Percentiles rank a stretch among this genome's conserved stretches.
phyloP scores from a whole-genome alignment of 2,329 filamentous ascomycete genomes.

The Sporothrix variecibatus region DNA sequence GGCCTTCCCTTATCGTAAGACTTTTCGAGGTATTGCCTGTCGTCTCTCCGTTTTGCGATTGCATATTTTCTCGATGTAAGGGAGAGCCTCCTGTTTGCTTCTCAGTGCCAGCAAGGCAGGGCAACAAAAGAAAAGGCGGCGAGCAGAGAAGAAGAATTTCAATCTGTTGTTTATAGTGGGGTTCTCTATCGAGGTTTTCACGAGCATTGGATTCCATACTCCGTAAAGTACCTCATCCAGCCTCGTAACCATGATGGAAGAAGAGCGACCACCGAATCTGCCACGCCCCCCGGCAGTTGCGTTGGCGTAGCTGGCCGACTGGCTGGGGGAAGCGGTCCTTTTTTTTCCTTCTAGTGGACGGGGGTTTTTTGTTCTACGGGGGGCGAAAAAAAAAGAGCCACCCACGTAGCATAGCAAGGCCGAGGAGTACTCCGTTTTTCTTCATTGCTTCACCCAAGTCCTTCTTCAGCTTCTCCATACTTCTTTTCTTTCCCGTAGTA shows the following conservation, averaged over 20 bases:
- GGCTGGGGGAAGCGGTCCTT: not conserved
- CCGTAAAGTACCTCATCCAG: not conserved
- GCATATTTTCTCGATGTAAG: too few relatives aligned
- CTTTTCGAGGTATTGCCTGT: not conserved
- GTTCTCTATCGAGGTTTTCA: not conserved
- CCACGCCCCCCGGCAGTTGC: constrained; percentile 6
- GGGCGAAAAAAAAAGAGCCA: not conserved
- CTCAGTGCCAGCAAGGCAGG: not conserved
- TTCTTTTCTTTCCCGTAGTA: not conserved
- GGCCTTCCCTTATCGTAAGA: not conserved
- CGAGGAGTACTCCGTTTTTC: not conserved
- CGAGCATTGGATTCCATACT: not conserved
- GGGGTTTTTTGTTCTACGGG: not conserved
- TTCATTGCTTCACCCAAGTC: not conserved
- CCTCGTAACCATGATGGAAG: not conserved
- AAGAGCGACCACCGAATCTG: not conserved
- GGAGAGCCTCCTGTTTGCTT: not conserved
- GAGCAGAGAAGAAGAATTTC: not conserved
- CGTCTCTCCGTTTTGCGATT: not conserved
- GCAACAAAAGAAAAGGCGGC: not conserved
- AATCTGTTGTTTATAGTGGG: not conserved
- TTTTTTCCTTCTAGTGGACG: constrained; percentile 7
- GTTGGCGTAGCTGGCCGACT: too few relatives aligned
- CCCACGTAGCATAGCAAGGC: too few relatives aligned
- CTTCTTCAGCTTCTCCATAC: not conserved